phyloP scores from a whole-genome alignment of 176 grass and related monocot species.

The Canna indica region DNA sequence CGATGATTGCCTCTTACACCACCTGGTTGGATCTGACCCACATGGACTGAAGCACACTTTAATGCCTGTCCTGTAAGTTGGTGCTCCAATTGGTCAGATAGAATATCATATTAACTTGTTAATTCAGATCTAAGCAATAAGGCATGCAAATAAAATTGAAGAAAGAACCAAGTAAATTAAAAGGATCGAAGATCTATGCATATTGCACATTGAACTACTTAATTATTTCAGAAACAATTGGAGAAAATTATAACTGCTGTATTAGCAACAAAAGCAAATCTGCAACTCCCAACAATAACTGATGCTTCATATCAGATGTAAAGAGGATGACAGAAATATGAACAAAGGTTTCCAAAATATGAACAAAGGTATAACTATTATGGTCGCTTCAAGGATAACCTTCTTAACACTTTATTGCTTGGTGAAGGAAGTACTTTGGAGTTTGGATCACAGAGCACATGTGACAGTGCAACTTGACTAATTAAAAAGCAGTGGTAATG shows the following conservation, averaged over 20 bases:
- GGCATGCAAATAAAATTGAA: neutral
- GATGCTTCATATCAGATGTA: neutral
- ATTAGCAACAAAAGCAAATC: neutral
- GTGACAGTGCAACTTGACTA: no score
- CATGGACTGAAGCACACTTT: constrained; percentile 60
- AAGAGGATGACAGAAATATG: neutral
- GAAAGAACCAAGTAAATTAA: neutral
- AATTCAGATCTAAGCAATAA: neutral
- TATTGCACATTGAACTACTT: neutral
- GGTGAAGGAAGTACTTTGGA: no score
- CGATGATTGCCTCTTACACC: constrained; percentile 89
- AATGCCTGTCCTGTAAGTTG: constrained; percentile 43
- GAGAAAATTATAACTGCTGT: neutral
- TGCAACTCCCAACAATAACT: neutral
- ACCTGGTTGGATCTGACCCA: constrained; percentile 76
- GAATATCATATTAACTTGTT: neutral
- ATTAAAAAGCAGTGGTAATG: no score
- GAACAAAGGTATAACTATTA: neutral
- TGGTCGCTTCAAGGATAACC: neutral
- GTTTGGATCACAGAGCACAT: no score
- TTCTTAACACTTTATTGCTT: neutral
- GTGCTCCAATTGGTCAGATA: neutral
- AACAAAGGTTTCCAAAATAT: neutral
- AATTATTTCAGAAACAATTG: neutral
- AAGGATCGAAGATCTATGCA: neutral